A percentile compares a stretch with the other conserved stretches of the same genome.
Evolutionary conservation across 2,329 filamentous ascomycete species (phyloP).

Genomic region (Thielaviopsis musarum): DNA sequence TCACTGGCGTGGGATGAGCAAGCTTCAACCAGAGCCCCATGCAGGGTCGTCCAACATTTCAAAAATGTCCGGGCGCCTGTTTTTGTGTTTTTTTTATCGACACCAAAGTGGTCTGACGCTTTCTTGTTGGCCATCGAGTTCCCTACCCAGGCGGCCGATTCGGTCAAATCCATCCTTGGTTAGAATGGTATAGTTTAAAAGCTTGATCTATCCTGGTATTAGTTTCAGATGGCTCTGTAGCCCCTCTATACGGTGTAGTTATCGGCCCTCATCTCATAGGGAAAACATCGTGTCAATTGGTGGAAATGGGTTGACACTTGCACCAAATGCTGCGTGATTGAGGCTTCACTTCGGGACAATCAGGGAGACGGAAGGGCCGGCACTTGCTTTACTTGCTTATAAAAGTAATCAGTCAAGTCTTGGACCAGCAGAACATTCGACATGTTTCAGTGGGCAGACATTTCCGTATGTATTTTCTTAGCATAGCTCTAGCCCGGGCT

Average conservation of each 20-base stretch:
- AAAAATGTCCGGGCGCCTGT: not conserved
- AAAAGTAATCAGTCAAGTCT: not conserved
- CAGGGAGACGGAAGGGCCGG: not conserved
- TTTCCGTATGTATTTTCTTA: no score
- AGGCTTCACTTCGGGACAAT: not conserved
- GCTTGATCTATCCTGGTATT: no score
- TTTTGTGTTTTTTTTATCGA: not conserved
- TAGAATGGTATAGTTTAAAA: no score
- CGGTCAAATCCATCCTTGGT: not conserved
- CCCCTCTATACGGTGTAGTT: no score
- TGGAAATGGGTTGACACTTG: not conserved
- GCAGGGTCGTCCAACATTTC: not conserved
- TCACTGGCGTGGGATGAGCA: not conserved
- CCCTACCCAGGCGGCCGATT: not conserved
- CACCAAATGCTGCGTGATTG: not conserved
- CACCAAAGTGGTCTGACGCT: not conserved
- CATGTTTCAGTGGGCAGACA: not conserved
- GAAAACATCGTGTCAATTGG: not conserved
- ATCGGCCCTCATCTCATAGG: not conserved
- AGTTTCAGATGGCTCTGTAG: no score
- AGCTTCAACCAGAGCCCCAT: not conserved
- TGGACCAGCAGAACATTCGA: not conserved
- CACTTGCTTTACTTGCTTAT: not conserved
- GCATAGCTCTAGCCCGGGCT: not conserved
- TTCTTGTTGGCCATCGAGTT: no score